Evolutionary conservation across 1,284 basidiomycete genomes (phyloP).

Genomic region (Cryptococcus maquisensis): DNA sequence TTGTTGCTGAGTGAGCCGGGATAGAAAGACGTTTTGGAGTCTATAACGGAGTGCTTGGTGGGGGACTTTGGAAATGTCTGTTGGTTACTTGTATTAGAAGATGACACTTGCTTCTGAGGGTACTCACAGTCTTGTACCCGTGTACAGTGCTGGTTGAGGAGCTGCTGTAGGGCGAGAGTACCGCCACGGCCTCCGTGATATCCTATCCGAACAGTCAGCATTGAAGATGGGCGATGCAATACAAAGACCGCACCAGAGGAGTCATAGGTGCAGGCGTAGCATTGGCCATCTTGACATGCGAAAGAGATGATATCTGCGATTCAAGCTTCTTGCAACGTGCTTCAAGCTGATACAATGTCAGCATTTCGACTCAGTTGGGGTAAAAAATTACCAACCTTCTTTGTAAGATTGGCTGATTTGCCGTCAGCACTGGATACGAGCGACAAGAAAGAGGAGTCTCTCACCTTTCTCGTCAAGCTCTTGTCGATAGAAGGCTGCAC

Average conservation of each 20-base stretch:
- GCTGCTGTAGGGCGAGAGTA: background rate
- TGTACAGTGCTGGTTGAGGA: background rate
- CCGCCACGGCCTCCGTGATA: background rate
- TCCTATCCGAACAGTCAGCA: background rate
- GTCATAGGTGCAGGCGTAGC: background rate
- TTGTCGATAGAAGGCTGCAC: constrained; percentile 1
- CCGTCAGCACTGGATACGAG: too few relatives aligned
- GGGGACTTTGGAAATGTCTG: background rate
- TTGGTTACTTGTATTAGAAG: background rate
- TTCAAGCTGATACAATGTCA: background rate
- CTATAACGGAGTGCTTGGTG: background rate
- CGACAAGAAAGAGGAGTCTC: background rate
- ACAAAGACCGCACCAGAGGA: background rate
- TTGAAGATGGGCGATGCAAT: background rate
- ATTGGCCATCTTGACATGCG: background rate
- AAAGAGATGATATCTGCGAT: background rate
- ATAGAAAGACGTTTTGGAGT: background rate
- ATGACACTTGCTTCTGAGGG: background rate
- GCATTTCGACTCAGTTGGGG: too few relatives aligned
- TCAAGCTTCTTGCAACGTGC: constrained; percentile 1
- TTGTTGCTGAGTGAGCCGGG: background rate
- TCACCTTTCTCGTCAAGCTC: constrained; percentile 1
- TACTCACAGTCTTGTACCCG: background rate
- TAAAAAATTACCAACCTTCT: background rate
- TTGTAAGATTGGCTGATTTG: background rate